Evolutionary conservation across 257 asterid genomes (phyloP).

Genomic region (Solanum etuberosum): DNA sequence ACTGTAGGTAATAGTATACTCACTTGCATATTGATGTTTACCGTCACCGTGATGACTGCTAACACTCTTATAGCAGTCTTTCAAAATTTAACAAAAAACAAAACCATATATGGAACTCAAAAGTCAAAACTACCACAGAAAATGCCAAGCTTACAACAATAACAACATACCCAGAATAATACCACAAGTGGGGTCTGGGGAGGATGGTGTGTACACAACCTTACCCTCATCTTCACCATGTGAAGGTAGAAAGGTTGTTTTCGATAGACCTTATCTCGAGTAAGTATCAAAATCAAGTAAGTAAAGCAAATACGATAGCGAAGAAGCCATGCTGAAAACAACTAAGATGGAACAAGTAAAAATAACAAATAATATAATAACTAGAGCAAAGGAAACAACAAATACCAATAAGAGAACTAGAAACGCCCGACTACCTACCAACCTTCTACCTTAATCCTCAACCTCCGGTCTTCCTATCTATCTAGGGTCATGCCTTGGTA

Average conservation of each 20-base stretch:
- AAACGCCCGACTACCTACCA: neutral
- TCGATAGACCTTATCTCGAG: too few species aligned
- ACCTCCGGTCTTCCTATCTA: neutral
- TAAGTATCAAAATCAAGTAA: neutral
- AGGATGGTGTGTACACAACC: too few species aligned
- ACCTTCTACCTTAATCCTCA: neutral
- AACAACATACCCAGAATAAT: too few species aligned
- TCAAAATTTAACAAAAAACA: neutral
- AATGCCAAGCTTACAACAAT: neutral
- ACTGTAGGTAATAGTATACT: neutral
- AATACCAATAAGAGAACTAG: neutral
- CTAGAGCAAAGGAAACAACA: neutral
- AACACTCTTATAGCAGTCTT: neutral
- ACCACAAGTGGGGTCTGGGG: too few species aligned
- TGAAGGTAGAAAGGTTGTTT: too few species aligned
- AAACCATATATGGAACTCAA: neutral
- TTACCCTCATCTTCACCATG: too few species aligned
- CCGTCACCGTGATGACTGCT: neutral
- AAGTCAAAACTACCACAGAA: slow-evolving; percentile 18
- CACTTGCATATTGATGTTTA: neutral
- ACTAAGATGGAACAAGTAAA: neutral
- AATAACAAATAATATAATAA: too few species aligned
- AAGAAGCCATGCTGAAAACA: neutral
- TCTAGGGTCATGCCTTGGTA: neutral
- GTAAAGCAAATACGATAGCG: neutral